Percentiles rank a stretch among this genome's conserved stretches.
Conservation (phyloP, 2,329 filamentous ascomycete species). For the Colletotrichum sp. region DNA sequence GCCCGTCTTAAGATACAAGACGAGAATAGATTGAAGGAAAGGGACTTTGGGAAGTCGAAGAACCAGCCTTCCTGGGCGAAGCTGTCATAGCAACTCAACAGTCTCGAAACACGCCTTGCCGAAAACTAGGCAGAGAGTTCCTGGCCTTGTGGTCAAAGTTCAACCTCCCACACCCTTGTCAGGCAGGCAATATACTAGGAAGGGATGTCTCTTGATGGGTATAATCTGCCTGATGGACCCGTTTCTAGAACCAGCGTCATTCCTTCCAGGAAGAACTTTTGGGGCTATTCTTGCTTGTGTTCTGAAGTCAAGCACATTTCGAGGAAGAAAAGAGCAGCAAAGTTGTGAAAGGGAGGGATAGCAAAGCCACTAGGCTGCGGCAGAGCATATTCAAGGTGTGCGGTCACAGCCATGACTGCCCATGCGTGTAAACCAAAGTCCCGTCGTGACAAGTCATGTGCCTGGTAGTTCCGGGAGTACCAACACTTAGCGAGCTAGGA, state of each 20-base stretch:
- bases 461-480: background rate
- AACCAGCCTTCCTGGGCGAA: background rate
- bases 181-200: conserved; percentile 4
- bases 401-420: background rate
- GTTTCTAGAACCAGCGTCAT: background rate
- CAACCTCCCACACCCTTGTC: background rate
- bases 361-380: background rate
- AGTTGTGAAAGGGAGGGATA: background rate
- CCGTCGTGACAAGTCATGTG: conserved; percentile 21
- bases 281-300: background rate
- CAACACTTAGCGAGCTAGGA: conserved; percentile 2
- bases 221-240: conserved; percentile 9
- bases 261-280: conserved; percentile 11
- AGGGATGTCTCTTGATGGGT: background rate
- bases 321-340: background rate
- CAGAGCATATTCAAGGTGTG: background rate
- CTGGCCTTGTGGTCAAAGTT: background rate
- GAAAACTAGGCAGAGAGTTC: conserved; percentile 5
- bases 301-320: background rate
- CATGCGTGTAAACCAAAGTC: conserved; percentile 11
- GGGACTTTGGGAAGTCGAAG: conserved; percentile 12
- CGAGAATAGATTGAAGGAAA: background rate
- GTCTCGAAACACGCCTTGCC: background rate
- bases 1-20: background rate
- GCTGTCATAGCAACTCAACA: background rate